Evolutionary conservation across 176 grass and related monocot genomes (phyloP).

Genomic region (Oryza meyeriana): DNA sequence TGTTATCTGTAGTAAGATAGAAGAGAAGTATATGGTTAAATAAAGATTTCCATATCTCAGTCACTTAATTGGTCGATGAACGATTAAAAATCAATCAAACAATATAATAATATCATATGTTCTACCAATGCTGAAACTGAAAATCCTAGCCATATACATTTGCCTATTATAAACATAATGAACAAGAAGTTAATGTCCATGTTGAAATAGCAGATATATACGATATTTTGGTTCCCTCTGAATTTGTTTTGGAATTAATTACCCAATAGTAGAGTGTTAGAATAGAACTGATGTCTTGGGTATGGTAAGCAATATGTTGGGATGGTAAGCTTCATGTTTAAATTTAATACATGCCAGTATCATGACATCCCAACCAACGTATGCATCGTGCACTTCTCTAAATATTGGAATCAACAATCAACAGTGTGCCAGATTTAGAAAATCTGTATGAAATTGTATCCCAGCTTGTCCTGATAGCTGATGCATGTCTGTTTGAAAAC

Average conservation of each 20-base stretch:
- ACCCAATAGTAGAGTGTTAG: neutral
- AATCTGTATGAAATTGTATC: neutral
- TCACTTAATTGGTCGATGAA: neutral
- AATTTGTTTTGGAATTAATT: neutral
- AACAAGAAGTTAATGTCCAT: neutral
- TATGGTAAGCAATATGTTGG: neutral
- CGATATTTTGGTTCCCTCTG: neutral
- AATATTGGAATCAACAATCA: neutral
- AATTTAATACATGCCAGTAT: neutral
- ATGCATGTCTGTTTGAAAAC: slow-evolving; percentile 1
- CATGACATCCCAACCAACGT: neutral
- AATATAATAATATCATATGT: neutral
- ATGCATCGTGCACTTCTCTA: slow-evolving; percentile 7
- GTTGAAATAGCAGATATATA: neutral
- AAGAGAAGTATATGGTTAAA: slow-evolving; percentile 28
- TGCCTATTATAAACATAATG: neutral
- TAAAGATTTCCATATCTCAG: neutral
- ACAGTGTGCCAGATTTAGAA: neutral
- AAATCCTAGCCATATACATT: neutral
- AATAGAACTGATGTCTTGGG: neutral
- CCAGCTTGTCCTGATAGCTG: neutral
- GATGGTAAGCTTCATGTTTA: neutral
- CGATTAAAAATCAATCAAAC: neutral
- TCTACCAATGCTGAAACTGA: neutral
- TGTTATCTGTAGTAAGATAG: slow-evolving; percentile 59